Evolutionary conservation across 2,329 filamentous ascomycete species (phyloP).

Genomic region (Zasmidium citrigriseum): DNA sequence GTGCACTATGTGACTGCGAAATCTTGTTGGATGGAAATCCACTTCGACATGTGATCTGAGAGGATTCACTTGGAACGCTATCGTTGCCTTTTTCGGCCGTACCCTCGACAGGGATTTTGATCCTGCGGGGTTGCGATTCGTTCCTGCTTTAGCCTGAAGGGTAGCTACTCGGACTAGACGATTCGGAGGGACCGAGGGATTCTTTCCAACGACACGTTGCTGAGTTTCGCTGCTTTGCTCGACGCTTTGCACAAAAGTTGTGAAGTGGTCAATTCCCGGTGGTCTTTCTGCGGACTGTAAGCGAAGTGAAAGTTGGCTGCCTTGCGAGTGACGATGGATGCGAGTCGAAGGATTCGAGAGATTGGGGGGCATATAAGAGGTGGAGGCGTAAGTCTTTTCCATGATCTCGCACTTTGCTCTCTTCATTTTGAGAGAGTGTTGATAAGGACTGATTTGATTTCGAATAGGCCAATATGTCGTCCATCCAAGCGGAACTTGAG

Average conservation of each 20-base stretch:
- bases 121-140: background rate
- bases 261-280: too few species aligned
- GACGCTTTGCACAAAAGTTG: too few species aligned
- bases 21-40: background rate
- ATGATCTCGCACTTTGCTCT: too few species aligned
- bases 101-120: slow-evolving; percentile 7
- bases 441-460: background rate
- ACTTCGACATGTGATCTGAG: background rate
- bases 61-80: background rate
- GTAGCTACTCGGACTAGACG: background rate
- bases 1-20: background rate
- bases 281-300: too few species aligned
- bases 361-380: background rate
- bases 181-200: slow-evolving; percentile 4
- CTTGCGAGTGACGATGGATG: background rate
- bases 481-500: slow-evolving; percentile 21
- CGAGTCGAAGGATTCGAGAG: background rate
- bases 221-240: background rate
- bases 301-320: too few species aligned
- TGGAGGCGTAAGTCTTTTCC: too few species aligned
- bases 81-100: background rate
- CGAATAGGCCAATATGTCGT: slow-evolving; percentile 1
- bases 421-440: background rate
- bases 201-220: too few species aligned
- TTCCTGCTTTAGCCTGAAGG: background rate